Base-by-base conservation (phyloP, 306 rosid genomes). In the Carpinus viminea region DNA sequence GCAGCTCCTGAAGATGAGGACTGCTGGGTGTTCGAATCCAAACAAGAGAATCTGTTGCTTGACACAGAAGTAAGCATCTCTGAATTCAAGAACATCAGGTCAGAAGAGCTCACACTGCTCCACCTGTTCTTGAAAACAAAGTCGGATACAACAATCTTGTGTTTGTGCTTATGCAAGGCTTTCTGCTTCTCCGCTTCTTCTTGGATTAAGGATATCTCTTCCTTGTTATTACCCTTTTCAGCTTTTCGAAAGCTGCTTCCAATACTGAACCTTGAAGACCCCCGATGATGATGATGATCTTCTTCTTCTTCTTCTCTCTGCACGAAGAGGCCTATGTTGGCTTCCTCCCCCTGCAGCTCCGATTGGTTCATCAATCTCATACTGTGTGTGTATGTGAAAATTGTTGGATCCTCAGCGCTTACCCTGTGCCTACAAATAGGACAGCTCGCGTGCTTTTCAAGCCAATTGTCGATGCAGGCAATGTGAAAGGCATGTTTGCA, bases 401-500 rank as follows among this genome's bases (percentile, higher is more conserved):
- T 79, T 43, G 90, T 64, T 31, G 85, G 77, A 71, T 96, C 99
- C 20, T 90, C 92, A 2, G 93, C 73, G 76, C 90, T 83, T 21
- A 96, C 87, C 84, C 59, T 86, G 61, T 83, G 87, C 78, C 99
- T 80, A 81, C 99, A 96, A 81, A 96, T 91, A 75, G 99, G 99
- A 73, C 99, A 96, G 70, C 90, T 96, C 7, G 99, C 87, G 71
- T 96, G 99, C 31, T 85, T 90, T 59, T 91, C 98, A 50, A 95
- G 98, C 99, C 99, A 96, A 74, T 84, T 85, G 54, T 96, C 99
- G 34, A 93, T 91, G 85, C 99, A 96, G 56, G 83, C 83, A 64
- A 93, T 89, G 76, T 96, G 99, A 81, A 96, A 96, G 34, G 96
- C 98, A 80, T 96, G 99, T 28, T 89, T 91, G 68, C 99, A 96